Evolutionary conservation across 2,329 filamentous ascomycete genomes (phyloP), one percentile per base, ranked within the genome.

Genomic region (Arachnomyces sp.): DNA sequence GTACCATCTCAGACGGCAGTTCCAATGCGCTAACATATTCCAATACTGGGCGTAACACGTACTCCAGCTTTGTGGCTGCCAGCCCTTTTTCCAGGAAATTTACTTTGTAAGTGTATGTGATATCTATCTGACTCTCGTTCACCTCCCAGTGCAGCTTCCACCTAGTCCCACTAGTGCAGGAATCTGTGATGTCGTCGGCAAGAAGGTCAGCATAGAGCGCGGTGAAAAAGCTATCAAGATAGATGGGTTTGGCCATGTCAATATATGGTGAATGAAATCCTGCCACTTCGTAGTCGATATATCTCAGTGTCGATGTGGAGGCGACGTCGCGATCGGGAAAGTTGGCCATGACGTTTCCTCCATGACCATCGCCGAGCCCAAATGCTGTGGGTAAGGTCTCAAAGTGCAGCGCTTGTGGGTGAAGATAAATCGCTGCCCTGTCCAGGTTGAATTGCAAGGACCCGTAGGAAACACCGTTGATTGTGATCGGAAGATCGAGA

Each of bases 231-330:
- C 28, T 28, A 14, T 43, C 40, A 17, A 29, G 32, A 13, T 45
- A 43, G 8, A 45, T 11, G 14, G 40, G 43, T 18, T 43, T 43
- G 14, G 40, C 43, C 13, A 45, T 18, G 36, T 45, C 40, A 7
- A 45, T 15, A 16, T 41, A 32, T 16, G 34, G n/a, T 7, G 43
- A 34, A 43, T 43, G 43, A 28, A 32, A 43, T 3, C 43, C 43
- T 8, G 43, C 43, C n/a, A 31, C 40, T 28, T 45, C 43, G 31
- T 45, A 45, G 29, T 45, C 43, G 17, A 45, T 31, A 31, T 45
- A 45, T 9, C 21, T 25, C 12, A 45, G 25, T 11, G 43, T 29
- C 4, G 32, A n/a, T n/a, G n/a, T 29, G 17, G 31, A 28, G 12
- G n/a, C 28, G 32, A 29, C 25, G 9, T 43, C 11, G 12, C 28